Evolutionary conservation across 768 basidiomycete species (phyloP).

Genomic region (Amanita rubescens): DNA sequence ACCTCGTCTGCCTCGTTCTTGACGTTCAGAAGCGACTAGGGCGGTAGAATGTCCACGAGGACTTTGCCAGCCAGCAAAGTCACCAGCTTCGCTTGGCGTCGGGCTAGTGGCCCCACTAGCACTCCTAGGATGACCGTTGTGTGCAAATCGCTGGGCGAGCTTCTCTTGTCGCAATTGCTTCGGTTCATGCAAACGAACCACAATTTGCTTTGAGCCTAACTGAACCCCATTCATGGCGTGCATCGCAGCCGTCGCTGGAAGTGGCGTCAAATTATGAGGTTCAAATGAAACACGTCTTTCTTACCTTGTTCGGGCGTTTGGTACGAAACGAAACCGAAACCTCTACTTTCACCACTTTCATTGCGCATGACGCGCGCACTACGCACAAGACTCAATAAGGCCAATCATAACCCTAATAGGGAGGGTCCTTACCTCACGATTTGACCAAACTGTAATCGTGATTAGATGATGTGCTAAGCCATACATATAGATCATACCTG

Average conservation of each 20-base stretch:
- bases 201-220: conserved; percentile 69
- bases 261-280: conserved; percentile 5
- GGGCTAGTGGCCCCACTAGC: conserved; percentile 84
- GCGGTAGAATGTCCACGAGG: conserved; percentile 49
- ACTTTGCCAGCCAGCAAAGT: conserved; percentile 69
- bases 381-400: background rate
- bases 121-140: conserved; percentile 74
- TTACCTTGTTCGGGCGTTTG: conserved; percentile 79
- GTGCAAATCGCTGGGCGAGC: conserved; percentile 72
- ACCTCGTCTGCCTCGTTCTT: conserved; percentile 65
- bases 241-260: conserved; percentile 62
- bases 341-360: conserved; percentile 71
- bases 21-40: conserved; percentile 58
- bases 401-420: background rate
- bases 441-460: conserved; percentile 60
- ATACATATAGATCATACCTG: conserved; percentile 37
- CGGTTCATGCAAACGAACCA: conserved; percentile 85
- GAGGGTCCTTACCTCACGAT: conserved; percentile 74
- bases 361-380: conserved; percentile 93
- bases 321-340: conserved; percentile 89
- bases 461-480: conserved; percentile 11
- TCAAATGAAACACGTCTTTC: background rate
- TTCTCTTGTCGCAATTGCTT: conserved; percentile 90
- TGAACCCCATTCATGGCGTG: conserved; percentile 73
- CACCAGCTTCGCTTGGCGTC: conserved; percentile 73